Evolutionary conservation across 2,329 filamentous ascomycete genomes (phyloP).

Genomic region (Pseudogymnoascus sp.): DNA sequence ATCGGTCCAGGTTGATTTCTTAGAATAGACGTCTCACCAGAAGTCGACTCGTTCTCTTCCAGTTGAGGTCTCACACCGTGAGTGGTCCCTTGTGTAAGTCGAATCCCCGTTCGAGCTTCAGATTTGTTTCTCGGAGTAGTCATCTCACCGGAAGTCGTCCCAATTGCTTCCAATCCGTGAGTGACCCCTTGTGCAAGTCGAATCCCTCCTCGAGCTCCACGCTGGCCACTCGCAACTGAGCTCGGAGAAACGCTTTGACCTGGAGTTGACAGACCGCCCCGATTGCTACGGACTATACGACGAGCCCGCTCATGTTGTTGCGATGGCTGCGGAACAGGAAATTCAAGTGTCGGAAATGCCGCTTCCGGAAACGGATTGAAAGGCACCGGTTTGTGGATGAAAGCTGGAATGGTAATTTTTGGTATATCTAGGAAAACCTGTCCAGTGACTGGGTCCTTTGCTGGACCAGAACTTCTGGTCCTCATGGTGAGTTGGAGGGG

Average conservation of each 20-base stretch:
- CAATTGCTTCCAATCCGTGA: background rate
- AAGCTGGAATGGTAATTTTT: background rate
- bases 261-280: background rate
- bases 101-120: background rate
- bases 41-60: background rate
- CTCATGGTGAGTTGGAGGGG: background rate
- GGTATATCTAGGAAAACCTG: background rate
- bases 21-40: background rate
- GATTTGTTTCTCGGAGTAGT: background rate
- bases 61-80: background rate
- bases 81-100: background rate
- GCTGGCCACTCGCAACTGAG: background rate
- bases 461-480: constrained; percentile 6
- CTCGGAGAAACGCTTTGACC: background rate
- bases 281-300: background rate
- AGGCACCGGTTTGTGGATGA: background rate
- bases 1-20: background rate
- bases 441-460: background rate
- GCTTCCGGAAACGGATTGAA: background rate
- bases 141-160: background rate
- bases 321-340: background rate
- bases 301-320: background rate
- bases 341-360: constrained; percentile 9
- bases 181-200: background rate
- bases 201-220: background rate